phyloP scores from a whole-genome alignment of 345 rosid genomes.

The Boechera retrofracta region DNA sequence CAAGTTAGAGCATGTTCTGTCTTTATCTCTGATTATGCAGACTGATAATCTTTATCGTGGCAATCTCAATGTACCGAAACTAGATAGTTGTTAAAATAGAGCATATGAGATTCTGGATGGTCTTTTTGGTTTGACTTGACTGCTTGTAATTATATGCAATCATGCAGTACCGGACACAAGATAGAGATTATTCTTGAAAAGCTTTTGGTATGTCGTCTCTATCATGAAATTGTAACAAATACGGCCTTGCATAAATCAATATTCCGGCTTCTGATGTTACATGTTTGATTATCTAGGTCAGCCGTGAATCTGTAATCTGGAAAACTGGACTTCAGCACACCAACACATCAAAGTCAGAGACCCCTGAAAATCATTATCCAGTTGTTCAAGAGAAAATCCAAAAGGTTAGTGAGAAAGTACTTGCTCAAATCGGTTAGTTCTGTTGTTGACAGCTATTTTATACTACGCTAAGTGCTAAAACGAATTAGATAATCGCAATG shows the following conservation, averaged over 20 bases:
- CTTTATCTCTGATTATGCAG: background rate
- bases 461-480: constrained; percentile 9
- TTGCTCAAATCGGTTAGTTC: background rate
- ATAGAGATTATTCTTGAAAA: constrained; percentile 76
- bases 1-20: background rate
- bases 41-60: constrained; percentile 17
- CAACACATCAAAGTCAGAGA: constrained; percentile 25
- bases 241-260: background rate
- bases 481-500: too few relatives aligned
- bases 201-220: constrained; percentile 56
- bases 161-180: constrained; percentile 81
- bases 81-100: background rate
- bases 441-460: too few relatives aligned
- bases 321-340: constrained; percentile 51
- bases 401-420: constrained; percentile 36
- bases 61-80: constrained; percentile 9
- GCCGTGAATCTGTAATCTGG: constrained; percentile 74
- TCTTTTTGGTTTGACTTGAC: constrained; percentile 24
- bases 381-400: constrained; percentile 29
- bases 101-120: constrained; percentile 1
- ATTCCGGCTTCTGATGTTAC: constrained; percentile 25
- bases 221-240: background rate
- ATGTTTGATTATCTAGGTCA: constrained; percentile 56
- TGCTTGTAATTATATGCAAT: constrained; percentile 34
- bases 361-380: constrained; percentile 22